Conservation (phyloP, 225 moss, liverwort and hornwort genomes). For the Bryoerythrophyllum caledonicum region DNA sequence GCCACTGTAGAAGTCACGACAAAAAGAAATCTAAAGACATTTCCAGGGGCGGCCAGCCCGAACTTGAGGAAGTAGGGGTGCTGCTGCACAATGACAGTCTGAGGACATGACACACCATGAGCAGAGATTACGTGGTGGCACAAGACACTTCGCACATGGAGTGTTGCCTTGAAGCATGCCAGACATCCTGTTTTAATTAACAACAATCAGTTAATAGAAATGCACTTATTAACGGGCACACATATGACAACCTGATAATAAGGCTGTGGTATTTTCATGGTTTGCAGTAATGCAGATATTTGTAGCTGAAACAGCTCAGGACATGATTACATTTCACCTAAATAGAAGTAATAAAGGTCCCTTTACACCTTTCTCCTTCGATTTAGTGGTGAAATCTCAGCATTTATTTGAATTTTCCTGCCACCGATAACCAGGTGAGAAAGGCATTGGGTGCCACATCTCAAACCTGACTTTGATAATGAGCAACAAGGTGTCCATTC, state of each 20-base stretch:
- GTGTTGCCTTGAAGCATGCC: constrained; percentile 17
- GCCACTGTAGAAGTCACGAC: not conserved
- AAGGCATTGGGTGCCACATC: not conserved
- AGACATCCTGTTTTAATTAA: not conserved
- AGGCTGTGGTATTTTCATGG: not conserved
- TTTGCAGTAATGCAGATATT: not conserved
- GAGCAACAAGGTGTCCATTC: not conserved
- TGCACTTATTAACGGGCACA: not conserved
- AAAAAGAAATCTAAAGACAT: not conserved
- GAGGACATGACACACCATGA: not conserved
- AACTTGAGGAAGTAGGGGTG: not conserved
- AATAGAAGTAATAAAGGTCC: not conserved
- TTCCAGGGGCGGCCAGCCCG: not conserved
- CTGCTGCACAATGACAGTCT: not conserved
- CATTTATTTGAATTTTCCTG: not conserved
- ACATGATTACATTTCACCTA: not conserved
- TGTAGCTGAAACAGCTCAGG: not conserved
- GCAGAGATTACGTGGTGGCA: constrained; percentile 2
- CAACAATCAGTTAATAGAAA: not conserved
- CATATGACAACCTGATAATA: not conserved
- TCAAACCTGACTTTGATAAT: not conserved
- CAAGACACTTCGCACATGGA: not conserved
- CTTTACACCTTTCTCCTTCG: not conserved
- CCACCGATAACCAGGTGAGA: not conserved
- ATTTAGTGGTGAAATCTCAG: not conserved